Base-by-base conservation (phyloP, 805 yeast genomes). In the Lipomyces yamadae region DNA sequence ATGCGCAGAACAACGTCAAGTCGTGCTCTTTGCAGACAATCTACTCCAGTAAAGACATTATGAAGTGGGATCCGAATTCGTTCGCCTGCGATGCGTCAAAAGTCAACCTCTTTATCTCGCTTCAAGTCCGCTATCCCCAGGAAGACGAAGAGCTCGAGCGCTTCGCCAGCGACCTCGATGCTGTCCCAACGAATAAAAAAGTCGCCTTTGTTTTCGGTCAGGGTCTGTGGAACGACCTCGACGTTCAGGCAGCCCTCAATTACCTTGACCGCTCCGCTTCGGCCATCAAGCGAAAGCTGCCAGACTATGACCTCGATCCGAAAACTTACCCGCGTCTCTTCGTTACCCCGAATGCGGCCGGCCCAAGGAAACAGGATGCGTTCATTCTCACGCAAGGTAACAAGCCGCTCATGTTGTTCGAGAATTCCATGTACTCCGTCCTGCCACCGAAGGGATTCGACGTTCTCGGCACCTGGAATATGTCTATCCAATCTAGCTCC, bases 171-270 rank as follows among this genome's bases (percentile, higher is more conserved):
- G 67, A 66, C 58, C 60, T 68, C 8, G 61, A 56, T 30, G 65
- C 59, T 30, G 65, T 67, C 34, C 56, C 62, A 15, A 52, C 50
- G 4, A 66, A 66, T 34, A 61, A 54, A 35, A 63, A 67, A 39
- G 71, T 66, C 18, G 71, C 70, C 10, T 66, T 68, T 34, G 50
- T 68, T 2, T 68, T 58, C 56, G 71, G 71, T n/a, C 71, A 68
- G 29, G 71, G 71, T 37, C 62, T 68, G 4, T 68, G 71, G 71
- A 68, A 68, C 58, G 71, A 68, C 57, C 65, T 68, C 33, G 70
- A 68, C 54, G 70, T 66, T 15, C 67, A 67, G 30, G 71, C 71
- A 4, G 63, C 71, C n/a, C 52, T 68, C 50, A 67, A 67, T 53
- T 68, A 42, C 54, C 65, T 68, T 35, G 70, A 68, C 30, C 65